Base-by-base conservation (phyloP, 2,329 filamentous ascomycete species). In the Escovopsis sp. region DNA sequence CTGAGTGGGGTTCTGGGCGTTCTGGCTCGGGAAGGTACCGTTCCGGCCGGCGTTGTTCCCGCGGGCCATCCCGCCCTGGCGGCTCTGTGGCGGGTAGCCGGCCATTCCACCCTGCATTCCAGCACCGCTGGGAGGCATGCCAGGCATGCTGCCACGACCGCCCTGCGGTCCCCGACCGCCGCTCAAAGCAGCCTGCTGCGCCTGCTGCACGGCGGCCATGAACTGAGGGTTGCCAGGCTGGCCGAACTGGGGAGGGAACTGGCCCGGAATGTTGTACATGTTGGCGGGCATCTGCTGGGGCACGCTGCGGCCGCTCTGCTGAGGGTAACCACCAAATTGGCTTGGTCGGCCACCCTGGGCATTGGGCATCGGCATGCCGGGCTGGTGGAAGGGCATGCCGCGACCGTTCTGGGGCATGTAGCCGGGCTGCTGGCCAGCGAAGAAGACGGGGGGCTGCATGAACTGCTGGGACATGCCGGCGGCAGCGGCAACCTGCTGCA, bases 401-500 rank as follows among this genome's bases (percentile, higher is more conserved):
- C 76, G 74, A 38, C 75, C 72, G 41, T 66, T 71, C 51, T 72
- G 67, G 41, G 72, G 72, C 44, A 78, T 66, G 65, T 78, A 80
- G 41, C 68, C 70, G 44, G 78, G 76, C 65, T 85, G 75, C 62
- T 85, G 76, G 35, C 82, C 82, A 43, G 79, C 80, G 58, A 93
- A 93, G 72, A 90, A 96, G 65, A 96, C 86, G 39, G 84, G 77
- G 39, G 84, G 77, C 57, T 84, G 83, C 72, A 93, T 88, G 70
- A 72, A 85, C 56, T 81, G 79, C 63, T 79, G 81, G 48, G 83
- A 80, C 72, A 94, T 85, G 52, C 84, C 86, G 36, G 82, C 85
- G 46, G 81, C 82, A 46, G 87, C 85, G 46, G 87, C 86, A 48
- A 86, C 85, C 65, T 98, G 90, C 70, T 96, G 90, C 78, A 96